These are phyloP conservation scores for Phialocephala sp. DNA, from an alignment of 2,329 filamentous ascomycete genomes.

Conservation along the genomic window DNA sequence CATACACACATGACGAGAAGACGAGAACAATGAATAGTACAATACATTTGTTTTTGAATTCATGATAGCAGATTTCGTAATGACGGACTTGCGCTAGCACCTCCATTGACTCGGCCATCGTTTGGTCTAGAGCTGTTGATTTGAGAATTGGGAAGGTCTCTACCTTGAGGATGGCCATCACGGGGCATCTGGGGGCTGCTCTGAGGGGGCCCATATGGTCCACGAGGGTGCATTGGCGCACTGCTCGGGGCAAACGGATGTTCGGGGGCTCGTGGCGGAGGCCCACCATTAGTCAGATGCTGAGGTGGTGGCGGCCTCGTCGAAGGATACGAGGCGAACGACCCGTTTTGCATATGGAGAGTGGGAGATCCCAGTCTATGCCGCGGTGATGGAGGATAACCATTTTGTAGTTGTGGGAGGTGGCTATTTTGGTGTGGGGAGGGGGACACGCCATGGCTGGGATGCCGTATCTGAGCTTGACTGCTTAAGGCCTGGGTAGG, in stretches of 20 bases:
- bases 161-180: slow-evolving; percentile 40
- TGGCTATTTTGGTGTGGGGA: slow-evolving; percentile 52
- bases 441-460: slow-evolving; percentile 41
- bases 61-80: slow-evolving; percentile 75
- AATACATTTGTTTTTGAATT: slow-evolving; percentile 28
- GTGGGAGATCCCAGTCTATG: slow-evolving; percentile 30
- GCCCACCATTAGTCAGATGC: slow-evolving; percentile 44
- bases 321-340: slow-evolving; percentile 38
- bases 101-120: slow-evolving; percentile 58
- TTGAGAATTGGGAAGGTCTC: slow-evolving; percentile 36
- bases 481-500: slow-evolving; percentile 32
- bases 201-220: slow-evolving; percentile 39
- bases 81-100: slow-evolving; percentile 80
- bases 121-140: slow-evolving; percentile 42
- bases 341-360: slow-evolving; percentile 38
- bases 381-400: slow-evolving; percentile 45
- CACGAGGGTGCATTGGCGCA: slow-evolving; percentile 49
- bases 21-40: slow-evolving; percentile 5
- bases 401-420: slow-evolving; percentile 51
- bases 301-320: slow-evolving; percentile 44
- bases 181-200: slow-evolving; percentile 39
- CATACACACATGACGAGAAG: slow-evolving; percentile 19
- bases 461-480: slow-evolving; percentile 34
- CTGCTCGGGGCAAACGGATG: slow-evolving; percentile 53
- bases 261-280: slow-evolving; percentile 51